These are phyloP conservation scores for Chaetomium olivaceum DNA, from an alignment of 2,329 filamentous ascomycete species.

Conservation along the genomic window DNA sequence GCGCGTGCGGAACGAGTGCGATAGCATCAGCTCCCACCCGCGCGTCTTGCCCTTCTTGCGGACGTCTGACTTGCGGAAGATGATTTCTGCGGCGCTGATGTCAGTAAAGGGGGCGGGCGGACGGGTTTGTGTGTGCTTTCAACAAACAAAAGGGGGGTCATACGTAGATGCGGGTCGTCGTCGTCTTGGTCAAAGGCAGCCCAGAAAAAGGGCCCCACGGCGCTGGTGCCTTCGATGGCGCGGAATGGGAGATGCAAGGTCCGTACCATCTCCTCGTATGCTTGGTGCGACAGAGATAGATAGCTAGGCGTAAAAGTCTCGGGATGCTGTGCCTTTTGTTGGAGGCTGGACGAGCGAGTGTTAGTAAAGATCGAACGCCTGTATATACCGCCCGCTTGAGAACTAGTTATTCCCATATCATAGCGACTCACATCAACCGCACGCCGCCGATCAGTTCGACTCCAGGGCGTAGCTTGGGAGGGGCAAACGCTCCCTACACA, in stretches of 20 bases:
- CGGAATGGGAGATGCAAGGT: slow-evolving; percentile 55
- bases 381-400: too few species aligned
- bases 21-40: slow-evolving; percentile 65
- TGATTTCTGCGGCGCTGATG: slow-evolving; percentile 53
- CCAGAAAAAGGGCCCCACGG: slow-evolving; percentile 67
- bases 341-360: slow-evolving; percentile 45
- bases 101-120: slow-evolving; percentile 11
- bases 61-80: slow-evolving; percentile 67
- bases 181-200: slow-evolving; percentile 57
- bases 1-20: slow-evolving; percentile 54
- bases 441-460: slow-evolving; percentile 53
- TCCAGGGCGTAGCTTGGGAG: slow-evolving; percentile 46
- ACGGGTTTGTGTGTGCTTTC: too few species aligned
- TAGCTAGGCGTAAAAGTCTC: slow-evolving; percentile 59
- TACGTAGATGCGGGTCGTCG: slow-evolving; percentile 58
- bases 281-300: slow-evolving; percentile 52
- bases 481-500: slow-evolving; percentile 54
- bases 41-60: slow-evolving; percentile 64
- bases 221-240: slow-evolving; percentile 58
- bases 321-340: slow-evolving; percentile 55
- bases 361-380: not conserved
- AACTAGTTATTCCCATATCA: slow-evolving; percentile 9
- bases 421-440: slow-evolving; percentile 53
- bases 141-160: slow-evolving; percentile 26
- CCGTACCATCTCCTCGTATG: slow-evolving; percentile 59